Base-by-base conservation (phyloP, 176 grass and related monocot species). In the Elymus sibiricus region DNA sequence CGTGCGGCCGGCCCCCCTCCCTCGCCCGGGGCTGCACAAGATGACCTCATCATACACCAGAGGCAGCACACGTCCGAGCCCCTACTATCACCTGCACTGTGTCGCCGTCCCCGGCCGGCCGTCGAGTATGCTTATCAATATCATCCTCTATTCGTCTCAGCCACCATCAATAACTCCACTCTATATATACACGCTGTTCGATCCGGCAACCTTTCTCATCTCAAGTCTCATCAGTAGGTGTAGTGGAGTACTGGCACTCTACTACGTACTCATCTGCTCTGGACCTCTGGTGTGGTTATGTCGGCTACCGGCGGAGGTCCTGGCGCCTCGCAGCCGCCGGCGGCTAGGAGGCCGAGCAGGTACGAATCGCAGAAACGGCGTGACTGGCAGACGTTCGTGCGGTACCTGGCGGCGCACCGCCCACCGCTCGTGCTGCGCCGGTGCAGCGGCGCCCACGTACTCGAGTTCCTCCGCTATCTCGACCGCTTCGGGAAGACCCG, bases 391-490 rank as follows among this genome's bases (percentile, higher is more conserved):
- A 91, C 89, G 6, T 89, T 91, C 51, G 69, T 46, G 66, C 86
- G 82, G 15, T 94, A 94, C 79, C 89, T 94, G 5, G 16, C 46
- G 4, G 85, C 81, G 63, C 92, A 94, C 84, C 87, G 87, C 7
- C 92, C 92, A 44, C 89, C 92, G 68, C 92, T 94, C 6, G 56
- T 68, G 81, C 89, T 92, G 28, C 68, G 60, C 6, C 84, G 84
- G 31, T 94, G 92, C 87, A 92, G 89, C 65, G 92, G 92, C 3
- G 92, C 92, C 1, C 89, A 94, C 68, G 92, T 94, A 11, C 89
- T 97, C 40, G 94, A 97, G 92, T 97, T 97, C 94, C 88, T 97
- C n/a, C 91, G 94, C 61, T 88, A 94, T 84, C 91, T 97, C 42
- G 94, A 97, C 87, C 94, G 89, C 56, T 97, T 92, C 87, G 94